These are phyloP conservation scores for Debaryomyces subglobosus DNA, from an alignment of 1,139 yeast species.

Conservation along the genomic window DNA sequence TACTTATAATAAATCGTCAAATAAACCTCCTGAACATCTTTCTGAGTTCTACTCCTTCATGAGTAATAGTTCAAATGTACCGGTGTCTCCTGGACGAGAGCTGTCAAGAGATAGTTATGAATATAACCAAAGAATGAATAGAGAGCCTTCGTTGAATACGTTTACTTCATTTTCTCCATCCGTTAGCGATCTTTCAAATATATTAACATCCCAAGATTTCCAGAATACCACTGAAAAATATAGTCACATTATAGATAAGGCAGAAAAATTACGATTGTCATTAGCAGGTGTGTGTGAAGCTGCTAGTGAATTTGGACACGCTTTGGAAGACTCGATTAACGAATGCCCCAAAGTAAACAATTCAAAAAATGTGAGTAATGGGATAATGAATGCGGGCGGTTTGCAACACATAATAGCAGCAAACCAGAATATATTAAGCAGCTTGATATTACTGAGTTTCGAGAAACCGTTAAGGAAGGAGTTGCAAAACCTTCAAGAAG, in stretches of 20 bases:
- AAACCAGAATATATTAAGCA: constrained; percentile 72
- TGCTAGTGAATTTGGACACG: constrained; percentile 73
- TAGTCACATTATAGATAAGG: constrained; percentile 50
- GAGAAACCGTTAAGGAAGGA: constrained; percentile 56
- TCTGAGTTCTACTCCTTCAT: constrained; percentile 57
- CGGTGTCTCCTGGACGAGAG: constrained; percentile 13
- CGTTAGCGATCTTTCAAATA: constrained; percentile 58
- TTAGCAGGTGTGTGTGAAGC: constrained; percentile 56
- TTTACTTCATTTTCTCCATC: constrained; percentile 53
- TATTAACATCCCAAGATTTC: constrained; percentile 63
- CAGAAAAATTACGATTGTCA: constrained; percentile 54
- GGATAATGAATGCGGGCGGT: constrained; percentile 74
- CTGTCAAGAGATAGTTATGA: neutral
- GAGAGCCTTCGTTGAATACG: constrained; percentile 38
- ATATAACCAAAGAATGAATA: constrained; percentile 10
- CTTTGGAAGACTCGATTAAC: constrained; percentile 56
- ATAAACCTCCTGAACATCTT: constrained; percentile 50
- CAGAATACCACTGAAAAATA: constrained; percentile 50
- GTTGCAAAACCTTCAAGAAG: constrained; percentile 42
- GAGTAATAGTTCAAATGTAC: constrained; percentile 28
- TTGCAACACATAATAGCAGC: constrained; percentile 76
- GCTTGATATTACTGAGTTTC: constrained; percentile 55
- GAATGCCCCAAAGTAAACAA: constrained; percentile 71
- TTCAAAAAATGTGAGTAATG: constrained; percentile 63
- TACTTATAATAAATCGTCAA: neutral